Evolutionary conservation across 148 eudicot species (phyloP).

Genomic region (Chenopodium berlandieri): DNA sequence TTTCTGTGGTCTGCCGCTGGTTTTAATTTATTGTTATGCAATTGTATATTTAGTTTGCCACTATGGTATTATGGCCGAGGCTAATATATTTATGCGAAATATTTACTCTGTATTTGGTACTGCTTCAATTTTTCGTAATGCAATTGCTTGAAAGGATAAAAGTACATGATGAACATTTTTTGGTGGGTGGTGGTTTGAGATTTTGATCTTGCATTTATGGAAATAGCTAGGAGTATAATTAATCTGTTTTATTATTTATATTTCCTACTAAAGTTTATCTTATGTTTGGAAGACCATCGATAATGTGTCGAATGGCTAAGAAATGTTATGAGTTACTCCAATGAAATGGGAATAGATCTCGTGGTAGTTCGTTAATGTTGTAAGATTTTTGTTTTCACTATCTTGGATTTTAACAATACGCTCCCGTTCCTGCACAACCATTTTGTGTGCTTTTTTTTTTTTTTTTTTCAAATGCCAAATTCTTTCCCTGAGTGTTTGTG

Average conservation of each 20-base stretch:
- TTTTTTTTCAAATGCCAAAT: background rate
- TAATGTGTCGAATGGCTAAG: background rate
- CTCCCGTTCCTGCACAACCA: background rate
- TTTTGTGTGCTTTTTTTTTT: background rate
- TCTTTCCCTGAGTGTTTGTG: background rate
- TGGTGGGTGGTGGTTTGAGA: background rate
- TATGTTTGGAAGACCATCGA: background rate
- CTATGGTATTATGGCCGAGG: background rate
- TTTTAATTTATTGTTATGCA: too few species aligned
- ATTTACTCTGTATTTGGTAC: background rate
- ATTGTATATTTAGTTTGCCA: background rate
- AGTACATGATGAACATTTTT: background rate
- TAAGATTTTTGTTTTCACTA: background rate
- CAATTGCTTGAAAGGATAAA: too few species aligned
- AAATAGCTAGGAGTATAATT: background rate
- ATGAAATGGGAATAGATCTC: background rate
- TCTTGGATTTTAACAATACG: background rate
- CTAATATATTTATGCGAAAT: background rate
- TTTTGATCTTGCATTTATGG: too few species aligned
- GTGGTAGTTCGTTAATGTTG: background rate
- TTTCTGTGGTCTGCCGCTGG: background rate
- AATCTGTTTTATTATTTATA: background rate
- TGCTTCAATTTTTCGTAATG: too few species aligned
- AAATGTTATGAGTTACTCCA: background rate
- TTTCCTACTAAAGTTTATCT: background rate